Evolutionary conservation across 1,284 basidiomycete species (phyloP).

Genomic region (Papiliotrema nemorosa): DNA sequence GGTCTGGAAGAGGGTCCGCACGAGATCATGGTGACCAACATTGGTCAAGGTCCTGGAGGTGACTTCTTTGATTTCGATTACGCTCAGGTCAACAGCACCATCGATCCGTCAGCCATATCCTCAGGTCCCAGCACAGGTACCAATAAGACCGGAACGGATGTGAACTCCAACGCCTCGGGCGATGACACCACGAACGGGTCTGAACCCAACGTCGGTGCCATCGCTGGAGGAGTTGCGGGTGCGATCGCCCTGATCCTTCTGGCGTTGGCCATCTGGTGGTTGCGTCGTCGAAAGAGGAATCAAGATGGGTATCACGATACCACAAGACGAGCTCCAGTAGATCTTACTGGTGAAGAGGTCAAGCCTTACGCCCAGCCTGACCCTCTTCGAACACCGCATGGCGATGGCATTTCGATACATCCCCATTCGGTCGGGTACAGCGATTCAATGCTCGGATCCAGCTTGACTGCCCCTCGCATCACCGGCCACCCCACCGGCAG

Average conservation of each 20-base stretch:
- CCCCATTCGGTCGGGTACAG: no score
- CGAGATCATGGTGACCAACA: constrained; percentile 13
- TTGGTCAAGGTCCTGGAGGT: constrained; percentile 9
- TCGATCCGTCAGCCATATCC: background rate
- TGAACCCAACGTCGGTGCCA: constrained; percentile 7
- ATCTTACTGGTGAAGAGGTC: constrained; percentile 24
- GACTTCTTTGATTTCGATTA: constrained; percentile 16
- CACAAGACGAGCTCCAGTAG: constrained; percentile 1
- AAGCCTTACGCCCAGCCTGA: constrained; percentile 17
- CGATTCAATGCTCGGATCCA: background rate
- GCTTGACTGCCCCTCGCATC: background rate
- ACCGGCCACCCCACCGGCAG: background rate
- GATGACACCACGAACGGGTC: background rate
- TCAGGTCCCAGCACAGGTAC: background rate
- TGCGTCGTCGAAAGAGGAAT: constrained; percentile 2
- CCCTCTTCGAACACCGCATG: background rate
- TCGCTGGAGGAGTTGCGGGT: constrained; percentile 21
- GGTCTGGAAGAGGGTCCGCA: constrained; percentile 15
- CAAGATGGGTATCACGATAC: constrained; percentile 3
- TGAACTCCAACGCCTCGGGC: background rate
- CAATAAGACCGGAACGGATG: background rate
- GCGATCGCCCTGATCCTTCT: constrained; percentile 10
- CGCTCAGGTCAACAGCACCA: constrained; percentile 14
- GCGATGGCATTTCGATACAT: no score
- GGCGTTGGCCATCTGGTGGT: constrained; percentile 9